Evolutionary conservation across 2,329 filamentous ascomycete species (phyloP), one percentile per base, ranked within the genome.

Genomic region (Talaromyces verruculosus): DNA sequence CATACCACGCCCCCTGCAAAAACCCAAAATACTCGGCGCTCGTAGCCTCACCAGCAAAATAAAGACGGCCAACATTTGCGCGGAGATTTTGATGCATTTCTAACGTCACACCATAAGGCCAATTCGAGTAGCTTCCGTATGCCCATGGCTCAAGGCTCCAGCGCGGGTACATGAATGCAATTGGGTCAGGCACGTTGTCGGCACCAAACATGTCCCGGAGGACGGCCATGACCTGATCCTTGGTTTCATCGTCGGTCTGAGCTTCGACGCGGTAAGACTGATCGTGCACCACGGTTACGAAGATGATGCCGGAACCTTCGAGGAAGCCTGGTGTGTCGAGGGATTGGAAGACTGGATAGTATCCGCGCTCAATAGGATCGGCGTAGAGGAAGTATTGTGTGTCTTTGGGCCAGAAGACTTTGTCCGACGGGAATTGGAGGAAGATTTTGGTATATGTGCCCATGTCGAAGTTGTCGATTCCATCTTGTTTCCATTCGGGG

Each of bases 391-490:
- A 80, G 70, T 81, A 87, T 64, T 87, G 82, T 0, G 81, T 84
- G 47, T 82, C 77, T 0, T 76, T 72, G 70, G 84, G 82, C 89
- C 89, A 91, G 75, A 91, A 91, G 0, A 86, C 84, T 64, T 87
- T 80, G 67, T 87, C 79, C 8, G 62, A 13, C 13, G 62, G 39
- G 76, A 91, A 91, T 68, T 90, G 88, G 67, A 89, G 78, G 76
- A 91, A 91, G 67, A 91, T 85, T 73, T 91, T 91, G 61, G 88
- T 91, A 76, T 91, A 91, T 0, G 88, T 90, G 6, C 86, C 89
- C 85, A 91, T 90, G 67, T 82, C 80, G 73, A 90, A 90, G 43
- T 84, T 86, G 2, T 85, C 82, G 61, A 91, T 89, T 0, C 87
- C 85, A 2, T 82, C 82, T 15, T 83, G 79, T 75, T 91, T 91